These are phyloP conservation scores for Ustilago nuda DNA, from an alignment of 1,284 basidiomycete species.

Conservation along the genomic window DNA sequence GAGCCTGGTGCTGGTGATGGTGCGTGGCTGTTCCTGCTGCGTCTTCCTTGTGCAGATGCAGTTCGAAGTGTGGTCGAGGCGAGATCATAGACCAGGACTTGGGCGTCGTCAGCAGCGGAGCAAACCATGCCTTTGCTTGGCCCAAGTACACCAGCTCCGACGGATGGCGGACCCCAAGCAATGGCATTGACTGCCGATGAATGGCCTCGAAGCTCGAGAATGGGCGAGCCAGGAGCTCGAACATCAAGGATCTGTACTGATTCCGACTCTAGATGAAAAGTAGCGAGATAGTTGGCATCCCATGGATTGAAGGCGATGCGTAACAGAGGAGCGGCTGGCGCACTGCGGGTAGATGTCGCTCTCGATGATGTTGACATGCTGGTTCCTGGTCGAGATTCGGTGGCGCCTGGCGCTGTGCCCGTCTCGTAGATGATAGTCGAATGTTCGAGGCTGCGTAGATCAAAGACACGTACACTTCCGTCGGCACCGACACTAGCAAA, in stretches of 20 bases:
- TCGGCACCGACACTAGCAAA: constrained; percentile 99
- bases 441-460: constrained; percentile 93
- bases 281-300: constrained; percentile 69
- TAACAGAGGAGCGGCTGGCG: constrained; percentile 58
- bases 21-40: constrained; percentile 62
- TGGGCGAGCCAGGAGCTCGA: constrained; percentile 67
- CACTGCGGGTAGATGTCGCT: constrained; percentile 38
- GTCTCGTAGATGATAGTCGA: constrained; percentile 96
- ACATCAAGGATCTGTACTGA: constrained; percentile 68
- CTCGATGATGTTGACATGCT: constrained; percentile 47
- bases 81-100: constrained; percentile 67
- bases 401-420: constrained; percentile 43
- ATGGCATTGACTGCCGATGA: constrained; percentile 65
- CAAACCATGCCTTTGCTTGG: constrained; percentile 69
- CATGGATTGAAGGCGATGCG: constrained; percentile 69
- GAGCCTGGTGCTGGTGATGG: constrained; percentile 54
- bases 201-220: constrained; percentile 67
- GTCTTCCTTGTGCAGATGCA: constrained; percentile 65
- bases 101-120: constrained; percentile 66
- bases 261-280: constrained; percentile 67
- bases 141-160: constrained; percentile 51
- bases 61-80: constrained; percentile 64
- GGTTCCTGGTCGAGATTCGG: constrained; percentile 53
- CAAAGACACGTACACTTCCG: constrained; percentile 94
- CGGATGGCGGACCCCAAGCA: constrained; percentile 66